Evolutionary conservation across 1,139 yeast genomes (phyloP), one percentile per base, ranked within the genome.

Genomic region (Candida glucosophila): DNA sequence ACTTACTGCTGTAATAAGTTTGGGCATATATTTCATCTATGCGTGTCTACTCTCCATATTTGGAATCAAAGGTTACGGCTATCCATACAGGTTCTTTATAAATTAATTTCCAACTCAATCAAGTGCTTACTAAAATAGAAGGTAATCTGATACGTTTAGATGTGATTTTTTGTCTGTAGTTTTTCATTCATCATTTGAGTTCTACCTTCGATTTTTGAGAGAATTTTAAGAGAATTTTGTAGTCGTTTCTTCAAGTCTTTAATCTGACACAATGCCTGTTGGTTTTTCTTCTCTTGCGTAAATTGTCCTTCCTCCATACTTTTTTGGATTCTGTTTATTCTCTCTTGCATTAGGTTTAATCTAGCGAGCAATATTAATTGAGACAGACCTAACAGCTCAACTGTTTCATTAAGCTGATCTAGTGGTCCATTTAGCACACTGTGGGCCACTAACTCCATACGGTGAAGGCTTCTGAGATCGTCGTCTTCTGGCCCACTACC

Each of bases 361-460:
- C 77, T 51, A 0, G 76, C 62, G 4, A 70, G 50, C 1, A 74
- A 50, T 2, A 73, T 68, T 22, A 68, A 48, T 35, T 74, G 81
- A 1, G 78, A 70, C 33, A 72, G 76, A 40, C 68, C 66, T 18
- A 74, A 47, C 40, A 63, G 66, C 35, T 68, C 69, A 22, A 74
- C 57, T 33, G 67, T 67, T 24, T 66, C 67, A 32, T 67, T 63
- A 15, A 74, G 48, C 4, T 47, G 53, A 23, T 74, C 80, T 6
- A 74, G 47, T 0, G 78, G 66, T 1, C 67, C 66, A 22, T 71
- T 73, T 7, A 74, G 44, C 4, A 74, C 47, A 4, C 72, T 49
- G 36, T 73, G 80, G 0, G 76, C 77, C 1, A 73, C 59, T 14
- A 70, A 50, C 33, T 73, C 79, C 23, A 73, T 58, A 1, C 77